Percentiles rank a stretch among this genome's conserved stretches.
These are phyloP conservation scores for Leccinum cinnamomeum DNA, from an alignment of 1,284 basidiomycete species.

Conservation along the genomic window DNA sequence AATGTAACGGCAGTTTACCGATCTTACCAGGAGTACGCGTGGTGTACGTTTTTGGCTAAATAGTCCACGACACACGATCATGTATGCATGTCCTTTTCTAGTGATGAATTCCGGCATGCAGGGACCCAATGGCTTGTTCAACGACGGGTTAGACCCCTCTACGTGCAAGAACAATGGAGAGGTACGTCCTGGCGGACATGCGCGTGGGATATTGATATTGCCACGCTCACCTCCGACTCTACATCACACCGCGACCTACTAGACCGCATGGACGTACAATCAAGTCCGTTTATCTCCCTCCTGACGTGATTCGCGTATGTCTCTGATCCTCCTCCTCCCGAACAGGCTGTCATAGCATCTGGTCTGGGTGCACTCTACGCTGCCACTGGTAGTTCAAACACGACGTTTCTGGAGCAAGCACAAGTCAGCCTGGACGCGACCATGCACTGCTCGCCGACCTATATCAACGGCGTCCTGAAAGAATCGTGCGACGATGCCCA, in stretches of 20 bases:
- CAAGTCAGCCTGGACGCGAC: slow-evolving; percentile 54
- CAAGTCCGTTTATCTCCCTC: slow-evolving; percentile 35
- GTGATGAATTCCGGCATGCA: slow-evolving; percentile 50
- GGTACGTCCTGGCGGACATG: slow-evolving; percentile 24
- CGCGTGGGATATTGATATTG: not conserved
- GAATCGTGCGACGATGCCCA: slow-evolving; percentile 53
- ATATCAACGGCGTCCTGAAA: slow-evolving; percentile 41
- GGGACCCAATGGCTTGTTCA: slow-evolving; percentile 48
- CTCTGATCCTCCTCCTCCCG: not conserved
- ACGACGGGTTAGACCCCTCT: slow-evolving; percentile 44
- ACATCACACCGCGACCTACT: slow-evolving; percentile 15
- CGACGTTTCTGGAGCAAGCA: slow-evolving; percentile 43
- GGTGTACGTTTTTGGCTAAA: slow-evolving; percentile 40
- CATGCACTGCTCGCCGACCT: slow-evolving; percentile 38
- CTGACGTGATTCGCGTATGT: not conserved
- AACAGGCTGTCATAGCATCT: slow-evolving; percentile 51
- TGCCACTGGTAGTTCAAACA: slow-evolving; percentile 39
- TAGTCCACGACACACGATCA: not conserved
- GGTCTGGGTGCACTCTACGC: slow-evolving; percentile 46
- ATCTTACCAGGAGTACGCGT: slow-evolving; percentile 40
- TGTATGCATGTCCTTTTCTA: slow-evolving; percentile 20
- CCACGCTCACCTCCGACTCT: not conserved
- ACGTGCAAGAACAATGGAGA: slow-evolving; percentile 50
- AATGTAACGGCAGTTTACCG: not conserved
- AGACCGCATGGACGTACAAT: slow-evolving; percentile 59